Conservation (phyloP, 495 filamentous ascomycete genomes). For the Xylaria venustula region DNA sequence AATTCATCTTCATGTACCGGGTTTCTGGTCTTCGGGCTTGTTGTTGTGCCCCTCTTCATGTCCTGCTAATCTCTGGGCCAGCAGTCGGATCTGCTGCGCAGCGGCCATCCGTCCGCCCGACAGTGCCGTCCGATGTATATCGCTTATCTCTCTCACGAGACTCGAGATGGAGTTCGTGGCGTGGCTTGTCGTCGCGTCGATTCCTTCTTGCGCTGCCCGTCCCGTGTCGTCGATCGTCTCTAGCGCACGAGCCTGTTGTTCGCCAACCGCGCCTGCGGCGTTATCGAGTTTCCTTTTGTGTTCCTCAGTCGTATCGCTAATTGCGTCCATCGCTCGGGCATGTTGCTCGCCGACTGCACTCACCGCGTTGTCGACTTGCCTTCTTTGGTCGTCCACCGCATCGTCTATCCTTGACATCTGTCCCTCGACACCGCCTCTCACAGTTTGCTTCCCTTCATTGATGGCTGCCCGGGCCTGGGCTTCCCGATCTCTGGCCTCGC, state of each 20-base stretch:
- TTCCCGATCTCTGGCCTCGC: slow-evolving; percentile 15
- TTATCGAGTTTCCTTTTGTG: neutral
- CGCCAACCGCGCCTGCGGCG: neutral
- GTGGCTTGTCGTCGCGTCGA: neutral
- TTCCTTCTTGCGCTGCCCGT: neutral
- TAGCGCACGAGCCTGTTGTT: neutral
- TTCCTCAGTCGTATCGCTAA: neutral
- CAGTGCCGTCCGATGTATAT: neutral
- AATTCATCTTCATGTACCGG: neutral
- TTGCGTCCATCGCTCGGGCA: neutral
- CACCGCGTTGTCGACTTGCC: neutral
- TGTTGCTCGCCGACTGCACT: slow-evolving; percentile 1
- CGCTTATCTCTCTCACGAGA: slow-evolving; percentile 8
- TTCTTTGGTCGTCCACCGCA: neutral
- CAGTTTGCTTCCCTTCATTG: slow-evolving; percentile 13
- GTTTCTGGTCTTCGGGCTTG: neutral
- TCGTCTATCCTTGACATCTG: neutral
- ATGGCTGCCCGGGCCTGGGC: slow-evolving; percentile 14
- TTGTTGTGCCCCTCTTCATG: neutral
- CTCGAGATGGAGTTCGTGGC: neutral
- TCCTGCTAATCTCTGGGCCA: slow-evolving; percentile 1
- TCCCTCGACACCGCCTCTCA: neutral
- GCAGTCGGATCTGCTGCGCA: neutral
- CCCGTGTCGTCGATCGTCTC: neutral
- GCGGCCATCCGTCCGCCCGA: neutral